phyloP scores from a whole-genome alignment of 768 basidiomycete species.

The Gloeostereum incarnatum region DNA sequence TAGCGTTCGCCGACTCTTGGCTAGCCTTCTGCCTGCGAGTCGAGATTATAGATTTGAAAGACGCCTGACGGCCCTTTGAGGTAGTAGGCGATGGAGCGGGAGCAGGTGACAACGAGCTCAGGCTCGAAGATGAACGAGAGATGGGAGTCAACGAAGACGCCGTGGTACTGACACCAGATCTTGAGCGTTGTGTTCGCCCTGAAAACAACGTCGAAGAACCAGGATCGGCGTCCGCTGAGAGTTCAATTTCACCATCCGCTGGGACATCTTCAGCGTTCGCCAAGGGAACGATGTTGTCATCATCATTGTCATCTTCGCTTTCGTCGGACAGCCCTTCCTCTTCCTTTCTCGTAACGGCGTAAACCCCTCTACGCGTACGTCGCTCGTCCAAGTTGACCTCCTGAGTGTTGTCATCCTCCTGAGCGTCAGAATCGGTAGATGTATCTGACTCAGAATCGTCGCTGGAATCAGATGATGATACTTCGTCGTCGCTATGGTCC shows the following conservation, averaged over 20 bases:
- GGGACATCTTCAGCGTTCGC: slow-evolving; percentile 36
- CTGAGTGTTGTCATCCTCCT: slow-evolving; percentile 20
- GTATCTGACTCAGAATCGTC: slow-evolving; percentile 28
- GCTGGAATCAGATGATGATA: slow-evolving; percentile 37
- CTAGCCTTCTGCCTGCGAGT: slow-evolving; percentile 47
- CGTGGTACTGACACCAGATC: slow-evolving; percentile 10
- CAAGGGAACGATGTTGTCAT: slow-evolving; percentile 33
- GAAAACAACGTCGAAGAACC: slow-evolving; percentile 34
- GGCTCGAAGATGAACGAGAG: slow-evolving; percentile 28
- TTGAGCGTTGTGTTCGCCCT: slow-evolving; percentile 22
- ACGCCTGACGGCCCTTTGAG: slow-evolving; percentile 1
- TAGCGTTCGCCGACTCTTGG: slow-evolving; percentile 10
- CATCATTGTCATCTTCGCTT: slow-evolving; percentile 45
- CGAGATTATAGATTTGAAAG: slow-evolving; percentile 48
- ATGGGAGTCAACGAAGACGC: slow-evolving; percentile 4
- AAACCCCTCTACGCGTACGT: slow-evolving; percentile 74
- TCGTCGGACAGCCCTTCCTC: slow-evolving; percentile 50
- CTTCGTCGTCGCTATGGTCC: slow-evolving; percentile 38
- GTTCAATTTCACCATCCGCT: slow-evolving; percentile 44
- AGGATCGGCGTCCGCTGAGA: slow-evolving; percentile 37
- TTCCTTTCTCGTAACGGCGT: slow-evolving; percentile 54
- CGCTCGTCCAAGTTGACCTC: slow-evolving; percentile 66
- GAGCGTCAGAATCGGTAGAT: slow-evolving; percentile 13
- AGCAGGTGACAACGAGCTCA: slow-evolving; percentile 30
- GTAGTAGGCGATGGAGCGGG: slow-evolving; percentile 21